Conservation (phyloP, 768 basidiomycete genomes). For the Leccinum uliginosum region DNA sequence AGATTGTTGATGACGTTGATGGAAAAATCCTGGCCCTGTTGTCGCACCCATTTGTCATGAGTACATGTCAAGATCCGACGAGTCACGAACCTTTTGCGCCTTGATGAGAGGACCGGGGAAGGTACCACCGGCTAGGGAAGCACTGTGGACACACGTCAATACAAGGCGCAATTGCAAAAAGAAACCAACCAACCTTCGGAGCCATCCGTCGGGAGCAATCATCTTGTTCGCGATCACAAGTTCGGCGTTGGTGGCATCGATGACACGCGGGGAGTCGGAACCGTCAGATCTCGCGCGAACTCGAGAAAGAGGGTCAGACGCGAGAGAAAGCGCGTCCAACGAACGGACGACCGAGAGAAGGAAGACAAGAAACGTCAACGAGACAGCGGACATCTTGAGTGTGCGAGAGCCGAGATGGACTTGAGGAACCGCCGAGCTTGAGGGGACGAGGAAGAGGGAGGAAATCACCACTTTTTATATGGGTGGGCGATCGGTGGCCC, state of each 20-base stretch:
- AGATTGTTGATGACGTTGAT: conserved; percentile 36
- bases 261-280: conserved; percentile 5
- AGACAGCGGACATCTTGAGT: conserved; percentile 21
- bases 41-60: background rate
- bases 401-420: conserved; percentile 5
- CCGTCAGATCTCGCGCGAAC: background rate
- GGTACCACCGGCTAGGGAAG: conserved; percentile 42
- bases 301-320: conserved; percentile 3
- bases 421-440: conserved; percentile 16
- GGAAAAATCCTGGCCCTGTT: conserved; percentile 31
- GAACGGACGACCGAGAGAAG: conserved; percentile 13
- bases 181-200: conserved; percentile 29
- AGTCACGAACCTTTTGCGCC: conserved; percentile 35
- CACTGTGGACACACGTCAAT: conserved; percentile 19
- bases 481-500: background rate
- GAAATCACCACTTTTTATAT: conserved; percentile 12
- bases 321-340: conserved; percentile 17
- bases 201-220: conserved; percentile 50
- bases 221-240: conserved; percentile 39
- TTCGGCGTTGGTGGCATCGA: conserved; percentile 27
- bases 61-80: background rate
- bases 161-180: background rate
- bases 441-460: background rate
- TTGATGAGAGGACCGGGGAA: conserved; percentile 48
- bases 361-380: conserved; percentile 7